Base-by-base conservation (phyloP, 2,329 filamentous ascomycete species). In the Tolypocladium endophyticum region DNA sequence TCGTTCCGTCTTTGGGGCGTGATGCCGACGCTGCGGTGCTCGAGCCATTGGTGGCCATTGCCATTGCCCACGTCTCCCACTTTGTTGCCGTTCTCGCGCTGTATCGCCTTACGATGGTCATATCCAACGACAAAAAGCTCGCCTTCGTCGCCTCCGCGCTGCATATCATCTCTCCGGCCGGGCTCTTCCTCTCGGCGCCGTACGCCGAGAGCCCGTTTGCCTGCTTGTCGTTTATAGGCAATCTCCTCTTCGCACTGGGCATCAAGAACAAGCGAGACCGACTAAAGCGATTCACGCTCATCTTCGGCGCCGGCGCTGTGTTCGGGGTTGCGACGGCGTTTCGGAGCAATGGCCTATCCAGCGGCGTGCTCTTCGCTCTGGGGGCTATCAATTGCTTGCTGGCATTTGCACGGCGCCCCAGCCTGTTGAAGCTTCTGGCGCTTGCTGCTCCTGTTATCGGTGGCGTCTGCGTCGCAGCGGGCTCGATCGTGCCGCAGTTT, bases 341-440 rank as follows among this genome's bases (percentile, higher is more conserved):
- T 62, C 87, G 94, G 60, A 91, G 88, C 68, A 99, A 99, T 71
- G 94, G 91, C 12, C 75, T 97, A 55, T 77, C 97, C 16, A 92
- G 88, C 69, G 93, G 93, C 12, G 70, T 91, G 3, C 76, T 92
- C 3, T 89, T 96, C 69, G 83, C 87, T 35, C 83, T 82, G 63
- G 87, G 90, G 68, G 69, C 76, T 52, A 69, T 85, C 35, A 69
- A 78, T 20, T 64, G 69, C 12, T 64, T 72, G 3, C 54, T 64
- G 2, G 69, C 71, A 9, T 64, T 72, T 25, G 35, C 64, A 3
- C 55, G 59, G 6, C 60, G 59, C 0, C 68, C 69, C 9, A 72
- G 70, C 9, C 47, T 77, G 23, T 66, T 69, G 16, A 73, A 75
- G 16, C 52, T 86, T 3, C 74, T 82, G 33, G 79, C 82, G 20